Base-by-base conservation (phyloP, 108 stramenopile genomes). In the Chaetoceros tenuissimus region DNA sequence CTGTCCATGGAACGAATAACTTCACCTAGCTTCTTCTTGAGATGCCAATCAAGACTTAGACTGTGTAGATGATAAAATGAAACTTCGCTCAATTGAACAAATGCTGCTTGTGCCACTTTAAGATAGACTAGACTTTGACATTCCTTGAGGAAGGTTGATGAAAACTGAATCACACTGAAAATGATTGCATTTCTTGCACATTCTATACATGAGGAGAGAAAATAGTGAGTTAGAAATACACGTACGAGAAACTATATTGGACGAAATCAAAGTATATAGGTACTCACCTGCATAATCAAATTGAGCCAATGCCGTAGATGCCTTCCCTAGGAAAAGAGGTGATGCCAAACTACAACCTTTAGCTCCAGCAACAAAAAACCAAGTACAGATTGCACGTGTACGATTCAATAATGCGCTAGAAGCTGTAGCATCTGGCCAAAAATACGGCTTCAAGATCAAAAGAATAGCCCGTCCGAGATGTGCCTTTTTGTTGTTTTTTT, bases 21-120 rank as follows among this genome's bases (percentile, higher is more conserved):
- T 59, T 94, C 92, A 21, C 98, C 96, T 49, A 96, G 69, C 66
- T 95, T 95, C 76, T 97, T 97, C 20, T 66, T 73, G 31, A 97
- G 62, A 77, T 96, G 95, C 95, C 95, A 99, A 74, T 96, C 90
- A 48, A 97, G 72, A 54, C 83, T 86, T 18, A 99, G 68, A 3
- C 58, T 62, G 60, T 95, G 96, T 18, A 99, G 51, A 64, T 99
- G 98, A 22, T 67, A 64, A 75, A 97, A 99, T 31, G 87, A 77
- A 2, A 80, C 63, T 63, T 93, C 84, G 23, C 82, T 76, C 2
- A 99, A 71, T 69, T 97, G 93, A 10, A 96, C 89, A 74, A 94
- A 99, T 2, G 96, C 98, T 20, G 90, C 92, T 66, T 99, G 95
- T 45, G 89, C 93, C 31, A 98, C 98, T 45, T 89, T 82, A 8